These are phyloP conservation scores for Corymbia citriodora DNA, from an alignment of 441 rosid genomes.

Conservation along the genomic window DNA sequence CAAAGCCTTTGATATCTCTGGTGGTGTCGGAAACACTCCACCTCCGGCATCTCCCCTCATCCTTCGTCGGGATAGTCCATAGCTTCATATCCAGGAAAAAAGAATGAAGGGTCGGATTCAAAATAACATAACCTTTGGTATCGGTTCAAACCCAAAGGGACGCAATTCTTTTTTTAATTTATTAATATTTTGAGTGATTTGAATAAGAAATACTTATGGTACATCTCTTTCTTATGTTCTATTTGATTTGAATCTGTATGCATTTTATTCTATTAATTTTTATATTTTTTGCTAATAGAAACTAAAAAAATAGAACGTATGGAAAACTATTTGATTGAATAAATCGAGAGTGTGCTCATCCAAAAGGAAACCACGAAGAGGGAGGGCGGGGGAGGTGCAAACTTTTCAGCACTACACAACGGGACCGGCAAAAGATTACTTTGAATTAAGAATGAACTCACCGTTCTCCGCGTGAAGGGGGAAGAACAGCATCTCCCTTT, in stretches of 20 bases:
- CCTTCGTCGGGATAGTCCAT: conserved; percentile 42
- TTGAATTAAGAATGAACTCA: conserved; percentile 22
- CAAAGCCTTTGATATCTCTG: conserved; percentile 71
- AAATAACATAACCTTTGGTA: neutral
- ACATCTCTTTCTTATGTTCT: neutral
- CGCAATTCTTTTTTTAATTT: neutral
- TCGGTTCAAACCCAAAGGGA: neutral
- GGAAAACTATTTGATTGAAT: too few relatives aligned
- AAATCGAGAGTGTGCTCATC: too few relatives aligned
- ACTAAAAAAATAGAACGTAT: neutral
- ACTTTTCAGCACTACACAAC: neutral
- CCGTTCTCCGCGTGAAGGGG: conserved; percentile 70
- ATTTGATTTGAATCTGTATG: too few relatives aligned
- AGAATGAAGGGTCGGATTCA: neutral
- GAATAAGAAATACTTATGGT: too few relatives aligned
- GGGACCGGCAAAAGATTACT: neutral
- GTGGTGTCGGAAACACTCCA: conserved; percentile 46
- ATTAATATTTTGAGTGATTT: neutral
- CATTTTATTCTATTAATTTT: too few relatives aligned
- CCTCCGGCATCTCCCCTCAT: conserved; percentile 16
- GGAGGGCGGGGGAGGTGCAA: too few relatives aligned
- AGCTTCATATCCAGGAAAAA: conserved; percentile 32
- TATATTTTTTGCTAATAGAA: too few relatives aligned
- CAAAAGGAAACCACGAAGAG: neutral
- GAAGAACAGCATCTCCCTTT: conserved; percentile 47